A percentile compares a stretch with the other conserved stretches of the same genome.
phyloP scores from a whole-genome alignment of 2,329 filamentous ascomycete species.

The Diaporthe ilicicola region DNA sequence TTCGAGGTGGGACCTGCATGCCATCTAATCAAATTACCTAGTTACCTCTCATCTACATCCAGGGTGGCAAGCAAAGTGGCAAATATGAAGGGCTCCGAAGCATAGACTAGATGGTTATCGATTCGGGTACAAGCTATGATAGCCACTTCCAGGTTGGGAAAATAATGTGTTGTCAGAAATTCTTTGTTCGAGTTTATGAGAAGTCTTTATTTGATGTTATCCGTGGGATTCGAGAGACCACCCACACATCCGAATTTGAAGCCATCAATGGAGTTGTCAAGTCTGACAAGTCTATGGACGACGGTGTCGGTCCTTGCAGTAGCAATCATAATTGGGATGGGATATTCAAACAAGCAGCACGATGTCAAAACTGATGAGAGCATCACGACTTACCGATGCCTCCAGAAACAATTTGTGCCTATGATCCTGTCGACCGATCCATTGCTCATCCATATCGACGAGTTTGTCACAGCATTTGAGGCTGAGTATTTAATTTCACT shows the following conservation, averaged over 20 bases:
- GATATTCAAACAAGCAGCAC: background rate
- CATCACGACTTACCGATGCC: background rate
- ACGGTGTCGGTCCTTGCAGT: background rate
- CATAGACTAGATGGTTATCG: background rate
- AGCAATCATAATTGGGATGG: background rate
- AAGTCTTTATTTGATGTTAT: no score
- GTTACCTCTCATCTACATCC: background rate
- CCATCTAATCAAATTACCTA: no score
- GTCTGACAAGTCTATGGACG: background rate
- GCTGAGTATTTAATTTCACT: slow-evolving; percentile 5
- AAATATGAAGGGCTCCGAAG: background rate
- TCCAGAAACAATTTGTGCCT: background rate
- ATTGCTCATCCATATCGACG: slow-evolving; percentile 1
- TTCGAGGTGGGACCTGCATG: background rate
- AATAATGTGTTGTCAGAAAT: background rate
- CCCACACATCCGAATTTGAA: background rate
- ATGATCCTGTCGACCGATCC: background rate
- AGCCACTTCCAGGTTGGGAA: background rate
- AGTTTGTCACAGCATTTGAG: slow-evolving; percentile 5
- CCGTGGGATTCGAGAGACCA: no score
- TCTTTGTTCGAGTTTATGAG: no score
- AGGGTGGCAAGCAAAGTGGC: background rate
- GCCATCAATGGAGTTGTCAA: background rate
- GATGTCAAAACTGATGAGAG: background rate
- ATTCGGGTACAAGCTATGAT: background rate